Evolutionary conservation across 2,329 filamentous ascomycete genomes (phyloP), one percentile per base, ranked within the genome.

Genomic region (Myriosclerotinia curreyana): DNA sequence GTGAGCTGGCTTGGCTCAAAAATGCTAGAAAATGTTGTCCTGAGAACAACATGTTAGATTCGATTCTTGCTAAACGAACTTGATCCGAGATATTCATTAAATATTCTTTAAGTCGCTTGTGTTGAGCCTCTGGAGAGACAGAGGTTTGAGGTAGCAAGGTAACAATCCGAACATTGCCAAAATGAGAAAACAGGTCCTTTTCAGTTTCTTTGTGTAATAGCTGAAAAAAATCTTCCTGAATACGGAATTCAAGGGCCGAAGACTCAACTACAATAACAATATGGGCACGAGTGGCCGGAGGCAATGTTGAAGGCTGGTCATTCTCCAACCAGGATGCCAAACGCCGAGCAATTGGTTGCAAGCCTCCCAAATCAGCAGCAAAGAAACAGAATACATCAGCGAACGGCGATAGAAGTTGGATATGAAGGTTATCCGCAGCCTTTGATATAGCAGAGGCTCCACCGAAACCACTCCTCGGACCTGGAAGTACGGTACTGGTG

Each of bases 341-440:
- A 48, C 66, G 64, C 56, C 54, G 62, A 28, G 68, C 67, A 34
- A 73, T 68, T 54, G 65, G 60, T 60, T 66, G 64, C 52, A 74
- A 69, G 38, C 68, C 68, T 60, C 70, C 67, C 46, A 74, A 31
- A 64, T 74, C 65, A 60, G 62, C 60, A 52, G 67, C 63, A 67
- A 74, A 74, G 66, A 74, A 71, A 64, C 66, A 74, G 60, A 73
- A 71, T 40, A 73, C 64, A 62, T 73, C 65, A 54, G 65, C 60
- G 65, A 73, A 73, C 51, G 69, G 67, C 40, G 50, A 65, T 34
- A 74, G 64, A 46, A 72, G 55, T 40, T 68, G 62, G 62, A 64
- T 59, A 64, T 71, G 72, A 53, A 72, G 66, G 49, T 52, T 62
- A 64, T 69, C 54, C 17, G 51, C 53, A 52, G 50, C 17, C 17